Evolutionary conservation across 2,329 filamentous ascomycete genomes (phyloP).

Genomic region (Cadophora sp.): DNA sequence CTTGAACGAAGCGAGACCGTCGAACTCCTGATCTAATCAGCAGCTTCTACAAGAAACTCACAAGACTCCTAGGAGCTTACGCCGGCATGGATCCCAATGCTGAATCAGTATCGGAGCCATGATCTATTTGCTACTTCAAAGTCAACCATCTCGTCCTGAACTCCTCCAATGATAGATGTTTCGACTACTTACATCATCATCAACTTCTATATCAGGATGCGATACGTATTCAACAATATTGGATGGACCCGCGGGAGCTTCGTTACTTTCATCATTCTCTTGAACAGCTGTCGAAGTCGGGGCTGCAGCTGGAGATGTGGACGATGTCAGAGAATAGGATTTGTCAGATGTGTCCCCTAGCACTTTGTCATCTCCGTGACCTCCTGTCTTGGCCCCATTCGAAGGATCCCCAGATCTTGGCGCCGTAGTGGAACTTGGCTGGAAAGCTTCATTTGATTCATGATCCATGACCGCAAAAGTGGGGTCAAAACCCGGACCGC

Average conservation of each 20-base stretch:
- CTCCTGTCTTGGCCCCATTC: too few species aligned
- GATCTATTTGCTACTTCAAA: background rate
- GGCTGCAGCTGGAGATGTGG: background rate
- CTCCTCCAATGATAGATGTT: background rate
- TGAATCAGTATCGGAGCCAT: background rate
- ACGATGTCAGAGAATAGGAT: background rate
- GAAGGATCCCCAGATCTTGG: too few species aligned
- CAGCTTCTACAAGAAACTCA: too few species aligned
- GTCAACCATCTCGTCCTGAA: background rate
- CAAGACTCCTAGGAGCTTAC: background rate
- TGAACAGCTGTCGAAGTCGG: background rate
- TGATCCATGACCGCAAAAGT: too few species aligned
- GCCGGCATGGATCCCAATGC: background rate
- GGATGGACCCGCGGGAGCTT: background rate
- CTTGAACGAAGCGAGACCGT: conserved; percentile 34
- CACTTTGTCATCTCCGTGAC: too few species aligned
- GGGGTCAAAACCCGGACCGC: too few species aligned
- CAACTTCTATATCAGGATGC: background rate
- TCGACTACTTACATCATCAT: background rate
- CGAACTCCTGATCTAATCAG: background rate
- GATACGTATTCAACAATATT: background rate
- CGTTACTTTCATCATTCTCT: background rate
- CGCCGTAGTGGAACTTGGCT: too few species aligned
- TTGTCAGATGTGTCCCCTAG: too few species aligned
- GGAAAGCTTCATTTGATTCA: too few species aligned